Conservation (phyloP, 768 basidiomycete species). For the Pleurotus djamor region DNA sequence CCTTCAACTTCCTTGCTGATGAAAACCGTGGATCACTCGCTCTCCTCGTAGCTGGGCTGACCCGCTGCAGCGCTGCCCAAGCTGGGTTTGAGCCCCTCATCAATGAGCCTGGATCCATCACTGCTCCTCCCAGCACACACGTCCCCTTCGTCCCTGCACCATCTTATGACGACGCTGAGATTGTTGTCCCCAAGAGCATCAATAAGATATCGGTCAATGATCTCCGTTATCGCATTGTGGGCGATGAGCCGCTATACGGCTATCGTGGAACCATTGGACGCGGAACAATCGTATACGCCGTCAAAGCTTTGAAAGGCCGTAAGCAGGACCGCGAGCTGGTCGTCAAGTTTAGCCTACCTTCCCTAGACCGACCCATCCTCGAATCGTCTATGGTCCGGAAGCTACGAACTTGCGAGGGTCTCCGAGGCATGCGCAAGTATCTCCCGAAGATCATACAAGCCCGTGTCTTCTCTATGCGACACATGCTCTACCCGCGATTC, state of each 20-base stretch:
- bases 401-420: not conserved
- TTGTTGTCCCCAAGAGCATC: not conserved
- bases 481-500: not conserved
- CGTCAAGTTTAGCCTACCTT: not conserved
- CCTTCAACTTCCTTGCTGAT: not conserved
- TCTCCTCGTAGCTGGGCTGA: not conserved
- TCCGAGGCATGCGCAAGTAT: not conserved
- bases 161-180: not conserved
- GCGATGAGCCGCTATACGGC: not conserved
- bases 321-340: not conserved
- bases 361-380: not conserved
- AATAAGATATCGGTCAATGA: not conserved
- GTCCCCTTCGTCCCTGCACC: not conserved
- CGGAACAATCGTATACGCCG: not conserved
- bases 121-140: not conserved
- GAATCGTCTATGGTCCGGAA: not conserved
- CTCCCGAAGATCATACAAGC: not conserved
- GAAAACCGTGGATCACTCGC: not conserved
- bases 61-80: not conserved
- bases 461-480: not conserved
- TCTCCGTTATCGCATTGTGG: not conserved
- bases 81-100: not conserved
- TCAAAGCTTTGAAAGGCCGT: not conserved
- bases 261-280: slow-evolving; percentile 4
- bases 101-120: not conserved